Percentiles rank a stretch among this genome's conserved stretches.
These are phyloP conservation scores for Epichloe bromicola DNA, from an alignment of 2,329 filamentous ascomycete species.

Conservation along the genomic window DNA sequence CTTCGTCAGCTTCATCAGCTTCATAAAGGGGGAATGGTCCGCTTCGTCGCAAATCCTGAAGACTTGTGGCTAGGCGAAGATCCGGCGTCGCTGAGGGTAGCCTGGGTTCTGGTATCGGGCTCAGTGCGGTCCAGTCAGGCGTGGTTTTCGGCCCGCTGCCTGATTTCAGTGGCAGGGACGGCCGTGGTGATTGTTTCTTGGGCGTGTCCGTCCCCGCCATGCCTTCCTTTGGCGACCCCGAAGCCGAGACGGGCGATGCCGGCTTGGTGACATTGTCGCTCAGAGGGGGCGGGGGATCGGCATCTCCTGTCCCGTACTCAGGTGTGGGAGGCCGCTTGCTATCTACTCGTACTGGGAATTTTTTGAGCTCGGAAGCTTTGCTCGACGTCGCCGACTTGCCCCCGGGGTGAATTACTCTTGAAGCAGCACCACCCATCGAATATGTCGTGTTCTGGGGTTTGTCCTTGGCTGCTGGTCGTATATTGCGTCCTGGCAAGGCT, in stretches of 20 bases:
- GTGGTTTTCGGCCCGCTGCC: not conserved
- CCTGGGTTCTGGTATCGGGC: slow-evolving; percentile 15
- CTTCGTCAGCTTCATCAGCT: not conserved
- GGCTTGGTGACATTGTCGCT: slow-evolving; percentile 27
- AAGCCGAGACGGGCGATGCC: slow-evolving; percentile 31
- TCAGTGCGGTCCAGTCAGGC: not conserved
- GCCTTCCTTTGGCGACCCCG: slow-evolving; percentile 20
- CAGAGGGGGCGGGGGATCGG: slow-evolving; percentile 19
- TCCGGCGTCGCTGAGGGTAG: slow-evolving; percentile 11
- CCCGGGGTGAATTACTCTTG: slow-evolving; percentile 20
- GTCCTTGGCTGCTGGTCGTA: slow-evolving; percentile 11
- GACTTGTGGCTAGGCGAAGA: slow-evolving; percentile 12
- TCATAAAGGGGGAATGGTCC: not conserved
- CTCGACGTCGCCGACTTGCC: slow-evolving; percentile 9
- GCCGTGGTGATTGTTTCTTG: slow-evolving; percentile 8
- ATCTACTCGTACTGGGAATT: slow-evolving; percentile 5
- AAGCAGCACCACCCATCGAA: slow-evolving; percentile 21
- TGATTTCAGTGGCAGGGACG: slow-evolving; percentile 1
- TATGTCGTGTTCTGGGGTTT: slow-evolving; percentile 8
- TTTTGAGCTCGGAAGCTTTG: not conserved
- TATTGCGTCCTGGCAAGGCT: slow-evolving; percentile 18
- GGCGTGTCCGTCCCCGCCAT: not conserved
- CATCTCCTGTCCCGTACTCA: slow-evolving; percentile 33
- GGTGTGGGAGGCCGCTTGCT: slow-evolving; percentile 32
- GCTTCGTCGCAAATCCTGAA: slow-evolving; percentile 10